Conservation (phyloP, 768 basidiomycete genomes). For the Dentipellis fragilis region DNA sequence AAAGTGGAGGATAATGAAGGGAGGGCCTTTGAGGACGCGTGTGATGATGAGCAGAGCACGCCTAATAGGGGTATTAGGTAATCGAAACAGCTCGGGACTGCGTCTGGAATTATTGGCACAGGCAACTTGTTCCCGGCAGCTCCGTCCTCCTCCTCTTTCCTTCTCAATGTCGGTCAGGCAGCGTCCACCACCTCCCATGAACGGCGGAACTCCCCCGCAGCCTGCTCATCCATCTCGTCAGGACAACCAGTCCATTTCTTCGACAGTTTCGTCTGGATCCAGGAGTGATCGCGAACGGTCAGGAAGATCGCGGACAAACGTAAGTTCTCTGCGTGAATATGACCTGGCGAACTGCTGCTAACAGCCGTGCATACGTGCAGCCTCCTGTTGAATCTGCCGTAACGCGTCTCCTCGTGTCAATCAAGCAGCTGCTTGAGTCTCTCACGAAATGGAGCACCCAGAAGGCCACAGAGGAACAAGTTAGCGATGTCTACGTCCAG, state of each 20-base stretch:
- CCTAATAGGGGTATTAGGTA: too few species aligned
- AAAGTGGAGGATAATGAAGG: too few species aligned
- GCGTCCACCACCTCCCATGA: background rate
- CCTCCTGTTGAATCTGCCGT: conserved; percentile 86
- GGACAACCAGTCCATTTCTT: background rate
- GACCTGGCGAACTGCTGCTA: too few species aligned
- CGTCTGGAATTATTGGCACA: too few species aligned
- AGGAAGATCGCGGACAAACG: background rate
- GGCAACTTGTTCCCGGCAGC: too few species aligned
- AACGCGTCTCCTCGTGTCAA: conserved; percentile 86
- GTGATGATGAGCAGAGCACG: too few species aligned
- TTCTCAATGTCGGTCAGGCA: background rate
- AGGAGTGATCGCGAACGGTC: background rate
- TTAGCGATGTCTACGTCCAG: conserved; percentile 95
- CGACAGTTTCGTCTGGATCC: background rate
- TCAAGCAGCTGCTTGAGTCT: conserved; percentile 88
- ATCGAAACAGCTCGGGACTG: too few species aligned
- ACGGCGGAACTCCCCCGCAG: background rate
- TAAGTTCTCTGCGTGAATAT: background rate
- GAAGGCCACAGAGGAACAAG: conserved; percentile 62
- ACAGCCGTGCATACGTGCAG: conserved; percentile 21
- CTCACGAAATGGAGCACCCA: conserved; percentile 77
- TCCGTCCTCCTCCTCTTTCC: background rate
- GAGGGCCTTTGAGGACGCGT: too few species aligned
- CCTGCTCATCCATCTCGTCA: background rate